Evolutionary conservation across 2,329 filamentous ascomycete species (phyloP).

Genomic region (Pseudogymnoascus pannorum): DNA sequence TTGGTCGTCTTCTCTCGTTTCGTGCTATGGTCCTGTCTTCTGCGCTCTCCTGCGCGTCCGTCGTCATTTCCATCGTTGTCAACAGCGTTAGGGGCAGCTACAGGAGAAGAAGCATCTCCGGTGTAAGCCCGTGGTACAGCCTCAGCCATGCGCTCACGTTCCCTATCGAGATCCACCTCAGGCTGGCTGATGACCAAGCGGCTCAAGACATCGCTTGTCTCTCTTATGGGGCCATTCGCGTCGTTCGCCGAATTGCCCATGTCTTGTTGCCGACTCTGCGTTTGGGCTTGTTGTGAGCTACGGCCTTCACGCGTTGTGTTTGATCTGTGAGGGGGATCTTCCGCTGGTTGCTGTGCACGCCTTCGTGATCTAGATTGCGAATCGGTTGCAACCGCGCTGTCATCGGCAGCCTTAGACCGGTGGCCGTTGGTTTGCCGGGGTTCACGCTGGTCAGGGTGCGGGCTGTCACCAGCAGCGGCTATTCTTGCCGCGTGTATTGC

Average conservation of each 20-base stretch:
- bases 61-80: slow-evolving; percentile 44
- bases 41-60: slow-evolving; percentile 37
- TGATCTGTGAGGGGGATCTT: slow-evolving; percentile 36
- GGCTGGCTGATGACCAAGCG: slow-evolving; percentile 71
- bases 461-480: slow-evolving; percentile 22
- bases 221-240: slow-evolving; percentile 56
- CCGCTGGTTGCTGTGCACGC: slow-evolving; percentile 34
- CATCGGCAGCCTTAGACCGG: slow-evolving; percentile 25
- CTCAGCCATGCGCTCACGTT: slow-evolving; percentile 61
- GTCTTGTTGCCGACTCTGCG: slow-evolving; percentile 22
- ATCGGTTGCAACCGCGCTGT: slow-evolving; percentile 26
- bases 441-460: slow-evolving; percentile 31
- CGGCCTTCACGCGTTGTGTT: slow-evolving; percentile 35
- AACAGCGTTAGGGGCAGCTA: slow-evolving; percentile 38
- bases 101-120: slow-evolving; percentile 27
- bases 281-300: slow-evolving; percentile 27
- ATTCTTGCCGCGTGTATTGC: slow-evolving; percentile 27
- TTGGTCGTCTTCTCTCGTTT: slow-evolving; percentile 68
- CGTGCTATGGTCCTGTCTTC: slow-evolving; percentile 48
- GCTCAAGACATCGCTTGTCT: slow-evolving; percentile 73
- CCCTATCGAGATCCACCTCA: slow-evolving; percentile 63
- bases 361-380: slow-evolving; percentile 37
- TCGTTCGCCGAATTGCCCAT: slow-evolving; percentile 32
- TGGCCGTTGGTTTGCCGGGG: slow-evolving; percentile 36
- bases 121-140: slow-evolving; percentile 31